These are phyloP conservation scores for Carpinus fangiana DNA, from an alignment of 306 rosid genomes.

Conservation along the genomic window DNA sequence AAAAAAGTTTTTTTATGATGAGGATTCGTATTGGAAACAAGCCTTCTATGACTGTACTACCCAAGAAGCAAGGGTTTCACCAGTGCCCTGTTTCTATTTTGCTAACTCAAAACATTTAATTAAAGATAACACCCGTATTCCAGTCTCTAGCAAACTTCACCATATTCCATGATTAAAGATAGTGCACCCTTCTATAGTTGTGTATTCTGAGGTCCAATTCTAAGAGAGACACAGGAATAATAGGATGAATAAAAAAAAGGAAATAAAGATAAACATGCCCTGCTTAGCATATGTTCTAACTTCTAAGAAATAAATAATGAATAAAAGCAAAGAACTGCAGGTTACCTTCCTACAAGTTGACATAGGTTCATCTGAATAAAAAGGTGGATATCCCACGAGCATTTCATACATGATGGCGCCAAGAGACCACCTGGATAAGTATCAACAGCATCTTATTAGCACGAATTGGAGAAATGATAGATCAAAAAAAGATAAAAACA, in stretches of 20 bases:
- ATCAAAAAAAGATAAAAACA: conserved; percentile 10
- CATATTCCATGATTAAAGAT: background rate
- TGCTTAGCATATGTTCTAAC: conserved; percentile 14
- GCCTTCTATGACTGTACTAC: background rate
- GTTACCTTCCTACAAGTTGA: conserved; percentile 96
- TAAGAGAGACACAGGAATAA: background rate
- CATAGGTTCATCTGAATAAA: conserved; percentile 97
- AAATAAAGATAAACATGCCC: background rate
- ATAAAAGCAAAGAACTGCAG: conserved; percentile 10
- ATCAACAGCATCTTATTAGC: conserved; percentile 35
- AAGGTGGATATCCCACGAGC: conserved; percentile 98
- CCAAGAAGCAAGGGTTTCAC: background rate
- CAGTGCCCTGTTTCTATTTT: background rate
- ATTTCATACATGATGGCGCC: conserved; percentile 99
- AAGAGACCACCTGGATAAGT: conserved; percentile 84
- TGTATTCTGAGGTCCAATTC: background rate
- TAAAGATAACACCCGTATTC: background rate
- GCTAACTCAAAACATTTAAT: background rate
- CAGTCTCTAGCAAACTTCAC: background rate
- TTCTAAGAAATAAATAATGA: conserved; percentile 3
- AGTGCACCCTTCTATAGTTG: background rate
- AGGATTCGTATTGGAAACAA: background rate
- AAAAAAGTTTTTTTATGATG: background rate
- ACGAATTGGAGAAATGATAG: conserved; percentile 22
- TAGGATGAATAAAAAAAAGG: background rate